These are phyloP conservation scores for Aspergillus persii DNA, from an alignment of 2,329 filamentous ascomycete species.

Conservation along the genomic window DNA sequence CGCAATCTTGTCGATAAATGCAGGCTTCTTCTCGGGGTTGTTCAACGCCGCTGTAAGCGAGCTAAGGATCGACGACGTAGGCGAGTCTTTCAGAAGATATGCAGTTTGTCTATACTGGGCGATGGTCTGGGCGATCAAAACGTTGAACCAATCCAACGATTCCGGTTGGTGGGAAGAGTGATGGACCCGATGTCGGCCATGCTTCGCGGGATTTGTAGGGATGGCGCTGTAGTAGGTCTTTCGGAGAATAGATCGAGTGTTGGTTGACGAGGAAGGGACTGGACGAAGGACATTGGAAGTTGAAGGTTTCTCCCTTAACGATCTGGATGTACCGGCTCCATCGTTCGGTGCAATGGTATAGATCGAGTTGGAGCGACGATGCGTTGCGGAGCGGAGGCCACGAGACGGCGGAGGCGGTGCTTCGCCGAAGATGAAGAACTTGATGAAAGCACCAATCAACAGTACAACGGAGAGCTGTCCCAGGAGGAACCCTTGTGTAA, in stretches of 20 bases:
- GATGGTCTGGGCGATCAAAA: slow-evolving; percentile 92
- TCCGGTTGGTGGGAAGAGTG: slow-evolving; percentile 88
- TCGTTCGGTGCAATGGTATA: slow-evolving; percentile 38
- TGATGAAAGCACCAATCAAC: slow-evolving; percentile 91
- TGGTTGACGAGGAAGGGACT: slow-evolving; percentile 77
- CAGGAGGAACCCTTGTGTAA: slow-evolving; percentile 88
- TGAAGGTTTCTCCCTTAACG: slow-evolving; percentile 45
- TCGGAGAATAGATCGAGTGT: slow-evolving; percentile 72
- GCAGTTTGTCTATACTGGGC: slow-evolving; percentile 92
- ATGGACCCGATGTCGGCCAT: slow-evolving; percentile 42
- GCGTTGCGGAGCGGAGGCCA: slow-evolving; percentile 73
- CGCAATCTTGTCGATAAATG: slow-evolving; percentile 89
- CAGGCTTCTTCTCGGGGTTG: slow-evolving; percentile 78
- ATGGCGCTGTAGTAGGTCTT: slow-evolving; percentile 91
- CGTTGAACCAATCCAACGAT: slow-evolving; percentile 98
- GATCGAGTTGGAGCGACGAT: slow-evolving; percentile 70
- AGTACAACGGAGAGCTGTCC: slow-evolving; percentile 91
- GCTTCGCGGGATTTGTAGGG: slow-evolving; percentile 41
- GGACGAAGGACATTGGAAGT: slow-evolving; percentile 71
- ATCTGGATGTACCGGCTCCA: slow-evolving; percentile 41
- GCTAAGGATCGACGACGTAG: slow-evolving; percentile 64
- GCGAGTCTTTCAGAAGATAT: slow-evolving; percentile 70
- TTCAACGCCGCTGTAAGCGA: slow-evolving; percentile 85
- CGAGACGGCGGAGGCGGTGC: slow-evolving; percentile 79
- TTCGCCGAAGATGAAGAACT: slow-evolving; percentile 99